Base-by-base conservation (phyloP, 2,329 filamentous ascomycete genomes). In the Clonostachys sp. region DNA sequence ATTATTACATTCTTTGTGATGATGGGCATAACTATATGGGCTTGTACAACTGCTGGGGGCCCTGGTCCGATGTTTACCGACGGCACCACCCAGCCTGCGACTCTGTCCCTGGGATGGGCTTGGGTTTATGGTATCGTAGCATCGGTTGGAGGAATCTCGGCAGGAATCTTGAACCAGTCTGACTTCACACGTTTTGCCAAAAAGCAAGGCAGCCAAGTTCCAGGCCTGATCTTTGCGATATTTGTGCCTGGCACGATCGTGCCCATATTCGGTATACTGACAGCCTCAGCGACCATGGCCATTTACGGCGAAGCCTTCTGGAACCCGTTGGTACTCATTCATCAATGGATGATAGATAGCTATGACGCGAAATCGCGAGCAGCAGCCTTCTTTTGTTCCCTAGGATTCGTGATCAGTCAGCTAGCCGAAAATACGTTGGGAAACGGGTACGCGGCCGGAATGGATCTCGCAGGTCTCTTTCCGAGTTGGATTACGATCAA, bases 361-460 rank as follows among this genome's bases (percentile, higher is more conserved):
- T 30, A 30, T 30, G 24, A 30, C 24, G 24, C 24, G 9, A 30
- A 30, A 30, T 30, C 24, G 4, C 24, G 62, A 13, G 60, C 61
- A 6, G 62, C 59, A 5, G 58, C 58, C 17, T 64, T 64, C 49
- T 64, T 64, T 48, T 54, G 52, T 17, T 51, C 51, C 1, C 20
- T 59, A 14, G 49, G 51, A 20, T 65, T 60, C 54, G 50, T 55
- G 0, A 64, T 80, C 5, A 73, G 74, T 2, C 68, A 73, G 13
- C 66, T 78, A 6, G 72, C 74, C 16, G 73, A 72, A 6, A 81
- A 80, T 52, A 71, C 80, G 46, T 68, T 68, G 2, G 74, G 74
- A 4, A 80, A 80, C 57, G 69, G 65, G 0, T 69, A 80, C 48
- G 72, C 72, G 1, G 74, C 72, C 14, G 77, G 75, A 8, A 80